Evolutionary conservation across 1,284 basidiomycete species (phyloP).

Genomic region (Tylopilus orsonianus): DNA sequence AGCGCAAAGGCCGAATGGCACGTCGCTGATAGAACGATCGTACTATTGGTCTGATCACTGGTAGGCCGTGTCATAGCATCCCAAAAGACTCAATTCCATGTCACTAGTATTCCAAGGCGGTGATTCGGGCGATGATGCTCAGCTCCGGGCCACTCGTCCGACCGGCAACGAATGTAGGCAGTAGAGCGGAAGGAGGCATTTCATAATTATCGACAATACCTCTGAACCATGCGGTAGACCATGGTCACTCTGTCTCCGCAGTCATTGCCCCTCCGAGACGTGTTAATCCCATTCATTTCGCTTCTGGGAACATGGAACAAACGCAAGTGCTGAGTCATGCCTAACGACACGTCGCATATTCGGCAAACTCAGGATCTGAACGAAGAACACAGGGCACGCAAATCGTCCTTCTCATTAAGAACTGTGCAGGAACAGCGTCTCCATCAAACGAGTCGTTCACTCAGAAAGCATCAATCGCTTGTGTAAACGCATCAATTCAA

Average conservation of each 20-base stretch:
- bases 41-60: slow-evolving; percentile 39
- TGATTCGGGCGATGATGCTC: slow-evolving; percentile 3
- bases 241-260: slow-evolving; percentile 4
- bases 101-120: slow-evolving; percentile 6
- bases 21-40: slow-evolving; percentile 48
- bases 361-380: too few relatives aligned
- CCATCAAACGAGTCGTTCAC: too few relatives aligned
- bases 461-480: not conserved
- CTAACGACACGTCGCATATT: not conserved
- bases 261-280: slow-evolving; percentile 12
- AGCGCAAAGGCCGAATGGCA: slow-evolving; percentile 63
- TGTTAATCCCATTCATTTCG: not conserved
- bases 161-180: not conserved
- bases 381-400: too few relatives aligned
- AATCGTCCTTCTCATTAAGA: not conserved
- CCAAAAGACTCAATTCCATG: not conserved
- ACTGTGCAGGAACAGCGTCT: not conserved
- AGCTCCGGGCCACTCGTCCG: not conserved
- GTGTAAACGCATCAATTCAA: not conserved
- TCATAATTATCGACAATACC: slow-evolving; percentile 10
- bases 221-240: slow-evolving; percentile 5
- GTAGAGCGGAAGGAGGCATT: slow-evolving; percentile 5
- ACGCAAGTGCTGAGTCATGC: not conserved
- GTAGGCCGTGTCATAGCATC: slow-evolving; percentile 1
- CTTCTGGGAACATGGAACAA: not conserved